Conservation (phyloP, 768 basidiomycete species). For the Pulveroboletus sp. region DNA sequence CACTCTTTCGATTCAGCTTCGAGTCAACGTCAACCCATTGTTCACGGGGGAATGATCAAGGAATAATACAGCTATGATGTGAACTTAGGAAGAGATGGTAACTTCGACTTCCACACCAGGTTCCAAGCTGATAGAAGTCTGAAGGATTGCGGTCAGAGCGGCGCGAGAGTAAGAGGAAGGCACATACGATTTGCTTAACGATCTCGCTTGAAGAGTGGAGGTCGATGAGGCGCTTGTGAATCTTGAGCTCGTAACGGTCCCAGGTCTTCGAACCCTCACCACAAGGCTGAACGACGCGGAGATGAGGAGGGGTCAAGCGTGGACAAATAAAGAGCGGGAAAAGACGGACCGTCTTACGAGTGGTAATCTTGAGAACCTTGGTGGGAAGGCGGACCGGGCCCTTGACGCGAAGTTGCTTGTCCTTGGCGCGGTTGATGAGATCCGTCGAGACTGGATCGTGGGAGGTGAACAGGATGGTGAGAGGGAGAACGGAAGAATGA, state of each 20-base stretch:
- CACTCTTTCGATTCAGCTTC: not conserved
- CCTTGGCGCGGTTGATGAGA: slow-evolving; percentile 98
- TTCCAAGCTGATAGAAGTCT: slow-evolving; percentile 99
- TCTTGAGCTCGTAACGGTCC: slow-evolving; percentile 99
- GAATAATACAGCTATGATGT: too few species aligned
- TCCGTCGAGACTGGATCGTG: slow-evolving; percentile 78
- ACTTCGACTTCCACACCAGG: slow-evolving; percentile 99
- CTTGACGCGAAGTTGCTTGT: slow-evolving; percentile 99
- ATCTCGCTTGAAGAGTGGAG: slow-evolving; percentile 97
- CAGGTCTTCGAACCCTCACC: slow-evolving; percentile 99
- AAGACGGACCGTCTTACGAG: slow-evolving; percentile 88
- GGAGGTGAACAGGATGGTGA: not conserved
- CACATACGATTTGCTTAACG: slow-evolving; percentile 97
- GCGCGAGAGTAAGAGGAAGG: not conserved
- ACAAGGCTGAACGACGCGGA: slow-evolving; percentile 69
- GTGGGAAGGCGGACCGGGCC: slow-evolving; percentile 98
- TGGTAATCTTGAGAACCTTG: slow-evolving; percentile 98
- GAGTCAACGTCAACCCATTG: not conserved
- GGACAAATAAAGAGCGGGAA: not conserved
- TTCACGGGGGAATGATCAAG: too few species aligned
- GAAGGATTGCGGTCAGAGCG: slow-evolving; percentile 10
- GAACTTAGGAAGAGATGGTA: slow-evolving; percentile 74
- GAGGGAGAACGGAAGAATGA: slow-evolving; percentile 1
- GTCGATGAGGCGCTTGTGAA: slow-evolving; percentile 99
- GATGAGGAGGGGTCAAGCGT: not conserved